Evolutionary conservation across 257 asterid genomes (phyloP), one percentile per base, ranked within the genome.

Genomic region (Anisodus acutangulus): DNA sequence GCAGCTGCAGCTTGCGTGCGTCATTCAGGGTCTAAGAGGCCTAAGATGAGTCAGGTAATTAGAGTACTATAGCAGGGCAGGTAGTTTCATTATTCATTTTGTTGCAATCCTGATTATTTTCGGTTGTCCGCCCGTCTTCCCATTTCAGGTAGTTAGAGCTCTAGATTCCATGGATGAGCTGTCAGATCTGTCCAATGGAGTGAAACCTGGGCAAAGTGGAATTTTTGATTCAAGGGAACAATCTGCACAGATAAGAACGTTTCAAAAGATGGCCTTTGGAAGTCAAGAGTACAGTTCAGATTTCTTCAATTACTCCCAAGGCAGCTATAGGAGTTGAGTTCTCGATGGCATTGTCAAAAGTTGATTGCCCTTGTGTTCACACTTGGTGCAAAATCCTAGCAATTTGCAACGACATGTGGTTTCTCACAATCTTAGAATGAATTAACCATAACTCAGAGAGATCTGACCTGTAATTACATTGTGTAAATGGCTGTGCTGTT

Each of bases 1-100:
- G 97, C 98, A 63, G 98, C 97, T 15, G 98, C 98, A 59, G 98
- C 98, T 70, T 95, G 98, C 17, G 92, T 95, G 47, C 97, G 97
- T 8, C 98, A 95, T 86, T 91, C 88, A 84, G 96, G 95, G 63
- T 83, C 98, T 72, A 93, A 91, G 87, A 86, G 98, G 88, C 98
- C 98, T 5, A 53, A 82, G 72, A 95, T 95, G 98, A 93, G 95
- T 68, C 98, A 93, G 90, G 98, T 91, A 83, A 63, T 37, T 78
- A 31, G 10, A 11, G 60, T 74, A 82, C 17, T 49, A 37, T 54
- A 26, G 63, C 80, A 22, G 45, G 12, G 22, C 26, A 47, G 4
- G 72, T 62, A 49, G 62, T 62, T 22, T 53, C 67, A 26, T 51
- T 43, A 9, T 53, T 62, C 19, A 51, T 45, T 43, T 62, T 59